Base-by-base conservation (phyloP, 2,329 filamentous ascomycete species). In the Pseudogymnoascus sp. region DNA sequence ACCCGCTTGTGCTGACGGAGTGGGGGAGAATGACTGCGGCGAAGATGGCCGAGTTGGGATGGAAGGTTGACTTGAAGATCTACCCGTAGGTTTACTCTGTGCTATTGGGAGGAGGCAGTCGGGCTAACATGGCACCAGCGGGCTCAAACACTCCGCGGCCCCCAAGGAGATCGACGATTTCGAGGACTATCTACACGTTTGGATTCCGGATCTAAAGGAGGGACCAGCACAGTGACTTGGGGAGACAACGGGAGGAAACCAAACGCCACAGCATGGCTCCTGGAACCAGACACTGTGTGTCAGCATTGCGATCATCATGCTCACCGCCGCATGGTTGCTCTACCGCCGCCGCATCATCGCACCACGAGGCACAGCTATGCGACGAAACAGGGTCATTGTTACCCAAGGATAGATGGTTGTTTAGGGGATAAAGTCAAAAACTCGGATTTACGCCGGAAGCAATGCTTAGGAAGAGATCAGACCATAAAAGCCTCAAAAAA, bases 91-190 rank as follows among this genome's bases (percentile, higher is more conserved):
- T 75, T 19, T 58, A 55, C 7, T 10, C 7, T 52, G 2, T 26
- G 10, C 34, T 45, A 5, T 2, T 28, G 33, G 33, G 38, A 7
- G 38, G 35, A 21, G 13, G 10, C 9, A 28, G 45, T 52, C 37
- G 61, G 55, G 64, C 52, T 26, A 19, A 18, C 19, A 15, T 15
- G 26, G 30, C 34, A 55, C 58, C 45, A 89, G 86, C 61, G 81
- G 81, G 9, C 81, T 96, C 70, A 78, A 77, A 12, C 92, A 97
- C 71, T 88, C 85, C 4, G 90, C 90, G 1, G 85, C 85, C 66
- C 78, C 84, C 4, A 77, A 87, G 63, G 92, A 96, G 75, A 83
- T 96, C 59, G 82, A 94, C 63, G 88, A 95, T 66, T 77, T 96
- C 15, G 90, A 94, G 74, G 71, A 67, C 0, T 85, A 82, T 63